These are phyloP conservation scores for Aspergillus biplanus DNA, from an alignment of 495 filamentous ascomycete species.

Conservation along the genomic window DNA sequence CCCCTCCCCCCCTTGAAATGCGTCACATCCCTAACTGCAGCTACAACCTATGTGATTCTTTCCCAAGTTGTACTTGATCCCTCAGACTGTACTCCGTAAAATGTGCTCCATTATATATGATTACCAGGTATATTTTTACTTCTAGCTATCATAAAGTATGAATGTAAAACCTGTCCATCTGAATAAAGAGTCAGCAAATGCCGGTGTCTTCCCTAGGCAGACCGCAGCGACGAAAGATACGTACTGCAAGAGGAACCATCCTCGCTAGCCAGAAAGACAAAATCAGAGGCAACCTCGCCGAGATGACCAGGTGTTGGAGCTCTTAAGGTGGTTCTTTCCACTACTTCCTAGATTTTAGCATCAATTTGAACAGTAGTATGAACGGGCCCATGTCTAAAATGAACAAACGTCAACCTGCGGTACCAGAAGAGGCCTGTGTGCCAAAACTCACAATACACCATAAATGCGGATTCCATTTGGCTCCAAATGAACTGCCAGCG, in stretches of 20 bases:
- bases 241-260: slow-evolving; percentile 58
- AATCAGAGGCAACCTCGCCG: slow-evolving; percentile 64
- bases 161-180: slow-evolving; percentile 59
- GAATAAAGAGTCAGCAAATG: slow-evolving; percentile 8
- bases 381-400: slow-evolving; percentile 54
- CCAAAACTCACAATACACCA: slow-evolving; percentile 56
- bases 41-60: slow-evolving; percentile 4
- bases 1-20: background rate
- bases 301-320: background rate
- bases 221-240: slow-evolving; percentile 13
- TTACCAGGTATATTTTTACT: background rate
- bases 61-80: background rate
- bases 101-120: background rate
- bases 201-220: background rate
- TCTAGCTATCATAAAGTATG: slow-evolving; percentile 35
- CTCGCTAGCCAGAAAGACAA: slow-evolving; percentile 61
- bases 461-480: slow-evolving; percentile 67
- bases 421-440: slow-evolving; percentile 9
- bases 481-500: slow-evolving; percentile 56
- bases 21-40: no score
- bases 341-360: slow-evolving; percentile 56
- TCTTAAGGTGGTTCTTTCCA: slow-evolving; percentile 25
- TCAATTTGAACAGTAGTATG: slow-evolving; percentile 64
- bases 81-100: background rate
- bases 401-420: background rate